These are phyloP conservation scores for Didymellaceae sp. DNA, from an alignment of 2,329 filamentous ascomycete genomes.

Conservation along the genomic window DNA sequence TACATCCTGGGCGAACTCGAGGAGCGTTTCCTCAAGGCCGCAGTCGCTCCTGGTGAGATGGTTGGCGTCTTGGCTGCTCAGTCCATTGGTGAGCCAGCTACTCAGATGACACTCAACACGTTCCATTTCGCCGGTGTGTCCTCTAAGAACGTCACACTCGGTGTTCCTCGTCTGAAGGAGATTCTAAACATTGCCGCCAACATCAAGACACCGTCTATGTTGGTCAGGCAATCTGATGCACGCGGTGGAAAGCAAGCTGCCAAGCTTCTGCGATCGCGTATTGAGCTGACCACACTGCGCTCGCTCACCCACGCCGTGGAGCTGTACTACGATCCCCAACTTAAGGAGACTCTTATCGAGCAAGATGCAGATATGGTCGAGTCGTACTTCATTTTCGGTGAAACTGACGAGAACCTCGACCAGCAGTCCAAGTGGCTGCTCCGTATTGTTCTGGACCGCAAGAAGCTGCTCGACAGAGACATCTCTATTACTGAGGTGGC, in stretches of 20 bases:
- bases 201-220: conserved; percentile 98
- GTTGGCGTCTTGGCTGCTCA: conserved; percentile 96
- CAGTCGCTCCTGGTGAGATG: conserved; percentile 96
- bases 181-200: conserved; percentile 98
- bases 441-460: conserved; percentile 89
- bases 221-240: conserved; percentile 75
- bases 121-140: conserved; percentile 99
- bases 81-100: conserved; percentile 97
- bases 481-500: conserved; percentile 92
- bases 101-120: conserved; percentile 99
- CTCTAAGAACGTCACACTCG: conserved; percentile 98
- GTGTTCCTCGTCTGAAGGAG: conserved; percentile 98
- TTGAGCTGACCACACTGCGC: conserved; percentile 93
- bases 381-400: conserved; percentile 93
- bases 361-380: conserved; percentile 94
- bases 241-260: conserved; percentile 76
- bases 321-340: conserved; percentile 95
- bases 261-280: conserved; percentile 83
- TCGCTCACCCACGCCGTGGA: conserved; percentile 92
- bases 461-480: conserved; percentile 94
- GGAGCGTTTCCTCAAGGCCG: conserved; percentile 82
- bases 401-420: conserved; percentile 67
- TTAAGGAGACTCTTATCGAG: conserved; percentile 82
- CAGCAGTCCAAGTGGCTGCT: conserved; percentile 92
- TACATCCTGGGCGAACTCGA: conserved; percentile 91